These are phyloP conservation scores for Coleophoma cylindrospora DNA, from an alignment of 2,329 filamentous ascomycete genomes.

Conservation along the genomic window DNA sequence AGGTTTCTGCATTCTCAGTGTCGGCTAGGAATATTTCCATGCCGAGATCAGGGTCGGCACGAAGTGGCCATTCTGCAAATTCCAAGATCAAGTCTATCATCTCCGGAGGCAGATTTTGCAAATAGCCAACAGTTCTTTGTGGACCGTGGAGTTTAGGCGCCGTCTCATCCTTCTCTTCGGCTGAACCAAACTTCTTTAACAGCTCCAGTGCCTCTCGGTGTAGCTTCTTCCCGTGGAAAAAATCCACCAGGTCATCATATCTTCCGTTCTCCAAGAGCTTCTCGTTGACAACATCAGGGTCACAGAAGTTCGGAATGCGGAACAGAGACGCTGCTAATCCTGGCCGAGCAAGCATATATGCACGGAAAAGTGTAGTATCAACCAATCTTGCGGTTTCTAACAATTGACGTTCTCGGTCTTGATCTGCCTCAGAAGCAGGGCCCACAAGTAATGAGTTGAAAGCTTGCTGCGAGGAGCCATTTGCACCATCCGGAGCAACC, in stretches of 20 bases:
- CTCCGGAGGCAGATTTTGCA: slow-evolving; percentile 83
- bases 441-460: slow-evolving; percentile 52
- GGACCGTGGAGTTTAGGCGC: slow-evolving; percentile 68
- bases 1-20: slow-evolving; percentile 87
- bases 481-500: slow-evolving; percentile 29
- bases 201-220: slow-evolving; percentile 83
- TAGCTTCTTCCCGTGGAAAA: slow-evolving; percentile 90
- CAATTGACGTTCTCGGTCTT: slow-evolving; percentile 66
- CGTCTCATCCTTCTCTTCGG: slow-evolving; percentile 42
- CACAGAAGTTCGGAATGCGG: slow-evolving; percentile 94
- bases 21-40: slow-evolving; percentile 95
- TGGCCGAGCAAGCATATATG: slow-evolving; percentile 89
- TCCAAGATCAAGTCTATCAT: slow-evolving; percentile 88
- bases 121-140: slow-evolving; percentile 76
- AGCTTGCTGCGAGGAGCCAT: slow-evolving; percentile 40
- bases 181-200: slow-evolving; percentile 72
- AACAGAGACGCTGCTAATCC: slow-evolving; percentile 84
- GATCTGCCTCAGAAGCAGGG: slow-evolving; percentile 28
- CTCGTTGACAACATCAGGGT: slow-evolving; percentile 91
- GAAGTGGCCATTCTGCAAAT: slow-evolving; percentile 84
- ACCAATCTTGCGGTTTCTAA: slow-evolving; percentile 76
- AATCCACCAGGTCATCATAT: slow-evolving; percentile 95
- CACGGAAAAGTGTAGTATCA: slow-evolving; percentile 89
- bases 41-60: slow-evolving; percentile 64
- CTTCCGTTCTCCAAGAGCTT: slow-evolving; percentile 82